Conservation (phyloP, 805 yeast genomes). For the Saturnispora gosingensis region DNA sequence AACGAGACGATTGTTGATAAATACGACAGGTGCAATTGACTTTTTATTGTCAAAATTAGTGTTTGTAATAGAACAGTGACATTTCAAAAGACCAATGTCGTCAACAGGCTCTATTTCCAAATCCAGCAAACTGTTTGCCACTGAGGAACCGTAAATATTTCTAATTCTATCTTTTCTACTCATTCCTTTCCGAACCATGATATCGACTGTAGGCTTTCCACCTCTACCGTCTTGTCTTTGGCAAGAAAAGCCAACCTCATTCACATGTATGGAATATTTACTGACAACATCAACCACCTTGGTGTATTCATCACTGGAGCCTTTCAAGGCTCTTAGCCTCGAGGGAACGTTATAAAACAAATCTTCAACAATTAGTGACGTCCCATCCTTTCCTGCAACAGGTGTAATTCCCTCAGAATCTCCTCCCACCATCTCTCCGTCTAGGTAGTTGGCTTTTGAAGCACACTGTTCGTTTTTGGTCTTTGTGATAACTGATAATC, state of each 20-base stretch:
- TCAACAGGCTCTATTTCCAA: slow-evolving; percentile 30
- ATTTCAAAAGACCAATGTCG: slow-evolving; percentile 41
- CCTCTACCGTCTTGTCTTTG: slow-evolving; percentile 51
- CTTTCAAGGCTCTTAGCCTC: slow-evolving; percentile 54
- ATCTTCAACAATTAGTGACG: slow-evolving; percentile 79
- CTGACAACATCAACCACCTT: slow-evolving; percentile 77
- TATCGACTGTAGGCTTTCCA: slow-evolving; percentile 50
- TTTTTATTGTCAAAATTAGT: slow-evolving; percentile 66
- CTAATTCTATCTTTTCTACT: slow-evolving; percentile 61
- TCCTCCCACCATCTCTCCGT: slow-evolving; percentile 43
- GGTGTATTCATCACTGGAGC: slow-evolving; percentile 64
- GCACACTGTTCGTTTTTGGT: slow-evolving; percentile 54
- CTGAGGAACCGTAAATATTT: slow-evolving; percentile 55
- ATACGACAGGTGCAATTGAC: slow-evolving; percentile 58
- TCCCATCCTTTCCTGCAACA: slow-evolving; percentile 81
- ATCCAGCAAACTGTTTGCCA: slow-evolving; percentile 56
- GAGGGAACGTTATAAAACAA: slow-evolving; percentile 83
- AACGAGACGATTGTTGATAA: slow-evolving; percentile 79
- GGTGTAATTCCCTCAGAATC: slow-evolving; percentile 44
- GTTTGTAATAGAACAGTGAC: slow-evolving; percentile 57
- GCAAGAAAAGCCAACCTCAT: slow-evolving; percentile 63
- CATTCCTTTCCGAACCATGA: slow-evolving; percentile 46
- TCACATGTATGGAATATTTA: slow-evolving; percentile 69
- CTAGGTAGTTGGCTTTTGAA: slow-evolving; percentile 55
- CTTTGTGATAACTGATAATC: slow-evolving; percentile 72